Evolutionary conservation across 352 stramenopile species (phyloP).

Genomic region (Phytophthora fragariae): DNA sequence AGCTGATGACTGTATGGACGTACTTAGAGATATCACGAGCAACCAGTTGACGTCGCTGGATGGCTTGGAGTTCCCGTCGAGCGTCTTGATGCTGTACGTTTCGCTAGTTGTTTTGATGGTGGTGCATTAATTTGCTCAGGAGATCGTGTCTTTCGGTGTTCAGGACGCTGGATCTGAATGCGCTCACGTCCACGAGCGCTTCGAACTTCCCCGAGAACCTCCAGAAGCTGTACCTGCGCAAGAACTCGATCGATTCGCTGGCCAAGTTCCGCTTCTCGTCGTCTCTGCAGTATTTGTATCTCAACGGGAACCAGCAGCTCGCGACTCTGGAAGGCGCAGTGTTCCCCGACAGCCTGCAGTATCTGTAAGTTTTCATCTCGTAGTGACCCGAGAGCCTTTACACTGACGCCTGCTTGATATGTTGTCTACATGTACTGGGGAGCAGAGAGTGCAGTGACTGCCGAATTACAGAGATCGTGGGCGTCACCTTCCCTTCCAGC

Average conservation of each 20-base stretch:
- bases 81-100: slow-evolving; percentile 35
- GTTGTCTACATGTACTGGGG: slow-evolving; percentile 11
- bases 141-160: slow-evolving; percentile 5
- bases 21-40: slow-evolving; percentile 32
- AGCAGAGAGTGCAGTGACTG: slow-evolving; percentile 42
- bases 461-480: slow-evolving; percentile 34
- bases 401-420: slow-evolving; percentile 15
- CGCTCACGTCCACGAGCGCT: slow-evolving; percentile 23
- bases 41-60: slow-evolving; percentile 42
- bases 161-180: slow-evolving; percentile 40
- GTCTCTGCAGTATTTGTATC: slow-evolving; percentile 37
- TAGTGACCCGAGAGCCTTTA: not conserved
- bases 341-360: slow-evolving; percentile 51
- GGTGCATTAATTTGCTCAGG: slow-evolving; percentile 10
- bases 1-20: slow-evolving; percentile 16
- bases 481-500: slow-evolving; percentile 36
- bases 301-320: slow-evolving; percentile 56
- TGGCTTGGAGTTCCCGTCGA: slow-evolving; percentile 36
- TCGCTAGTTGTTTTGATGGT: slow-evolving; percentile 8
- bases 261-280: slow-evolving; percentile 40
- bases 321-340: slow-evolving; percentile 50
- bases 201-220: slow-evolving; percentile 35
- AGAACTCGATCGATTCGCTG: slow-evolving; percentile 46
- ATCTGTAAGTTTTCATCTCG: slow-evolving; percentile 24
- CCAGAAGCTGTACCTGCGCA: slow-evolving; percentile 36